Evolutionary conservation across 2,329 filamentous ascomycete genomes (phyloP).

Genomic region (Endocalyx cinctus): DNA sequence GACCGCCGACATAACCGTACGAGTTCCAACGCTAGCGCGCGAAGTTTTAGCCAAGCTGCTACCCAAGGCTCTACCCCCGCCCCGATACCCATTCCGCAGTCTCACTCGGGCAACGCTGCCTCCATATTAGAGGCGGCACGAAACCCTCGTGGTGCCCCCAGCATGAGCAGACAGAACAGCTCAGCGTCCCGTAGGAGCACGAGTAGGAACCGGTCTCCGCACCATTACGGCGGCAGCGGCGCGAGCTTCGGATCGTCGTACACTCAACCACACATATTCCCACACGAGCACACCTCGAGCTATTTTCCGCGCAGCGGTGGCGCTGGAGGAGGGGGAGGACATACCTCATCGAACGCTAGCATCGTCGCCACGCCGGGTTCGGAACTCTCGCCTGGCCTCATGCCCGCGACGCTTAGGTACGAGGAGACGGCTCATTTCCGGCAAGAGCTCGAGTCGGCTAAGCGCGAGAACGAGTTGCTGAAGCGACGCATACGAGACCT

Average conservation of each 20-base stretch:
- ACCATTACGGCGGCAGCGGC: constrained; percentile 20
- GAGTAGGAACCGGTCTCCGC: constrained; percentile 36
- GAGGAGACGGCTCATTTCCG: constrained; percentile 59
- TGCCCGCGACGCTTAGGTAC: constrained; percentile 55
- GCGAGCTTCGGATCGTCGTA: constrained; percentile 37
- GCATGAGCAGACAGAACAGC: constrained; percentile 49
- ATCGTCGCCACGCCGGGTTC: constrained; percentile 37
- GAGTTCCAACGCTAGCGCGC: constrained; percentile 49
- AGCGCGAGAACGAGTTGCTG: constrained; percentile 59
- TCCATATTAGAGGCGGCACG: constrained; percentile 42
- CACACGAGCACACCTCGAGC: constrained; percentile 19
- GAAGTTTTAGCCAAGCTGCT: constrained; percentile 43
- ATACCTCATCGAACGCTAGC: constrained; percentile 32
- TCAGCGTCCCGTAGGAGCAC: constrained; percentile 47
- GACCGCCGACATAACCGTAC: constrained; percentile 53
- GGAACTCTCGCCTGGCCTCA: constrained; percentile 49
- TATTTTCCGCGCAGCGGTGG: constrained; percentile 28
- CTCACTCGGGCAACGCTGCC: constrained; percentile 32
- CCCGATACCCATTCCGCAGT: constrained; percentile 22
- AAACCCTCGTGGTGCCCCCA: constrained; percentile 35
- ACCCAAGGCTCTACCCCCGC: constrained; percentile 34
- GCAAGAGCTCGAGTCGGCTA: constrained; percentile 56
- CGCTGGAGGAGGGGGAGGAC: too few species aligned
- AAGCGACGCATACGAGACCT: constrained; percentile 59
- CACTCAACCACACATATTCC: constrained; percentile 39